Base-by-base conservation (phyloP, 169 alveolate genomes). In the Plasmodium blacklocki region DNA sequence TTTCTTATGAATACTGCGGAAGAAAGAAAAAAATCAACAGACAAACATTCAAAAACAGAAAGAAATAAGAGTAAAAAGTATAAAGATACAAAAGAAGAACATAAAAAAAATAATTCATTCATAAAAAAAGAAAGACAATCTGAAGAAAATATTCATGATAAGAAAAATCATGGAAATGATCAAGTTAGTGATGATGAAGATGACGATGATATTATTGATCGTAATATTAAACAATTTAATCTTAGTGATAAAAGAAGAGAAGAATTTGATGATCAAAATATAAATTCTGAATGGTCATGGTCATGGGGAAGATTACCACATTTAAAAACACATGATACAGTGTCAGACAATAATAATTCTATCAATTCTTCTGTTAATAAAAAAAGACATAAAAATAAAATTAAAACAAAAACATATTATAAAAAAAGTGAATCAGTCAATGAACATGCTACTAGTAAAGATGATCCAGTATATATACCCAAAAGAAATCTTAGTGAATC, bases 301-400 rank as follows among this genome's bases (percentile, higher is more conserved):
- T 83, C 91, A 67, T 83, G 91, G 91, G 91, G 91, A 54, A 83
- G 91, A 68, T 26, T 83, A 68, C 91, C 91, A 14, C 91, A 83
- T 83, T 68, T 83, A 47, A 83, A 83, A 68, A 58, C 52, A 14
- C 80, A 52, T 23, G 73, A 83, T n/a, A 43, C 32, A 3, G 15
- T 63, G 15, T 83, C 91, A 2, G 85, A 83, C 15, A 68, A 83
- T 50, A 29, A 66, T 58, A 68, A 62, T 32, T 49, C 50, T 62
- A 58, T 83, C n/a, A 64, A 54, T 3, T 68, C 91, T n/a, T 45
- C 32, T 15, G 70, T 56, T 50, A 83, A 68, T 15, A 83, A 68
- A 19, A 76, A 64, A 76, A 39, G 9, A 39, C 56, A 73, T 73
- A 64, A 73, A 56, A 83, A 83, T 68, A 83, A 83, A 47, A 52